Percentiles rank a stretch among this genome's conserved stretches.
Conservation (phyloP, 306 rosid species). For the Cercis canadensis region DNA sequence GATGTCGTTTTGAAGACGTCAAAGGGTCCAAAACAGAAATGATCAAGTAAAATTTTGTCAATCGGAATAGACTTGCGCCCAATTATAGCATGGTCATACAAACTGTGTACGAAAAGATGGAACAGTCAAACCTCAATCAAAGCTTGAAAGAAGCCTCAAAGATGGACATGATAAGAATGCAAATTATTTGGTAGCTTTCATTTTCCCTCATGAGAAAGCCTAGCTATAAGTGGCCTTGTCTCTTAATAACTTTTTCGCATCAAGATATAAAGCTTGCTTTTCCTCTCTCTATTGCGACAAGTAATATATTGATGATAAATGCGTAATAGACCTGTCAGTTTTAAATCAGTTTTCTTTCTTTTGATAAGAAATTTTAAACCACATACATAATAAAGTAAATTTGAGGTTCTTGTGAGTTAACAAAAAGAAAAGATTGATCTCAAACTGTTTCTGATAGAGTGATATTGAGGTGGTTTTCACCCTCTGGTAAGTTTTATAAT, state of each 20-base stretch:
- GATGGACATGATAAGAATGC: slow-evolving; percentile 25
- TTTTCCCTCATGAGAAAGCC: not conserved
- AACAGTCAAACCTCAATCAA: slow-evolving; percentile 37
- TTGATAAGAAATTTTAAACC: too few relatives aligned
- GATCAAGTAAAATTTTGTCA: slow-evolving; percentile 1
- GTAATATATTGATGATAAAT: not conserved
- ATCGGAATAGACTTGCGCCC: slow-evolving; percentile 33
- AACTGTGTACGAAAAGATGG: slow-evolving; percentile 21
- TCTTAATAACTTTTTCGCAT: slow-evolving; percentile 7
- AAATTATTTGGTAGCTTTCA: slow-evolving; percentile 28
- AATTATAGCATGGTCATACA: slow-evolving; percentile 23
- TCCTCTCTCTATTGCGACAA: not conserved
- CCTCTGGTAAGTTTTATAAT: too few relatives aligned
- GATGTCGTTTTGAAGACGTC: too few relatives aligned
- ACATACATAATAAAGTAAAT: too few relatives aligned
- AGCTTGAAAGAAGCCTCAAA: slow-evolving; percentile 25
- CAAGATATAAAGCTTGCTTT: slow-evolving; percentile 4
- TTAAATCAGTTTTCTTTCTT: too few relatives aligned
- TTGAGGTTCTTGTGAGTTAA: too few relatives aligned
- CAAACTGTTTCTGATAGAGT: too few relatives aligned
- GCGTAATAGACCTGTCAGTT: not conserved
- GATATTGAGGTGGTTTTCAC: too few relatives aligned
- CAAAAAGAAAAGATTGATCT: too few relatives aligned
- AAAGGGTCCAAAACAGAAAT: slow-evolving; percentile 33
- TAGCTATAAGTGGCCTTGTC: slow-evolving; percentile 13